Evolutionary conservation across 129 eudicot genomes (phyloP).

Genomic region (Pulicaria dysenterica): DNA sequence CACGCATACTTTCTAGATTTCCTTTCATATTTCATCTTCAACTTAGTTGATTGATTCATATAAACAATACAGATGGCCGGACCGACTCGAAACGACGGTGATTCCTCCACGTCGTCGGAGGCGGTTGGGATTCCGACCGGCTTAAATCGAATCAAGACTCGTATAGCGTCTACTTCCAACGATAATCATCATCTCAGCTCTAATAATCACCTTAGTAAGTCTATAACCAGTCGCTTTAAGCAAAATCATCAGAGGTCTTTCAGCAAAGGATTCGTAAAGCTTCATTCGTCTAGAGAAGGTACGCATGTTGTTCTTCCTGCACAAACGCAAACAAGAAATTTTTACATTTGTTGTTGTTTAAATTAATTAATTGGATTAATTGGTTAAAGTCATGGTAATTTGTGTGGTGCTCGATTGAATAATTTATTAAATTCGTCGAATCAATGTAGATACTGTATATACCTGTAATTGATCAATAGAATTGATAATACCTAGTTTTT

Average conservation of each 20-base stretch:
- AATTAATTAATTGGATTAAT: background rate
- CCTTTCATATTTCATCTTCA: slow-evolving; percentile 10
- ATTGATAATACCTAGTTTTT: background rate
- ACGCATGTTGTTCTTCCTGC: background rate
- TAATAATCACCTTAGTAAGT: slow-evolving; percentile 38
- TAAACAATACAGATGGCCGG: slow-evolving; percentile 47
- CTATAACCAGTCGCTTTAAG: slow-evolving; percentile 39
- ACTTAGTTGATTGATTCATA: background rate
- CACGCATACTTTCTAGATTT: slow-evolving; percentile 8
- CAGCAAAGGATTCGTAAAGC: slow-evolving; percentile 43
- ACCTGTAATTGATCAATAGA: background rate
- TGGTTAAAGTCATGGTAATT: slow-evolving; percentile 17
- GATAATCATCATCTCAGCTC: slow-evolving; percentile 35
- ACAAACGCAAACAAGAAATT: background rate
- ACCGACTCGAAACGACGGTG: slow-evolving; percentile 46
- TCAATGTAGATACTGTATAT: background rate
- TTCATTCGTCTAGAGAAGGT: slow-evolving; percentile 63
- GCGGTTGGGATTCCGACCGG: slow-evolving; percentile 74
- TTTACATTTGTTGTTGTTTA: slow-evolving; percentile 7
- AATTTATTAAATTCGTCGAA: slow-evolving; percentile 14
- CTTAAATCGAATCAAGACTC: slow-evolving; percentile 77
- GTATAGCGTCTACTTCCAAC: slow-evolving; percentile 36
- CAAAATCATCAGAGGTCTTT: slow-evolving; percentile 45
- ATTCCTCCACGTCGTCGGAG: slow-evolving; percentile 43
- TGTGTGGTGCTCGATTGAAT: slow-evolving; percentile 16